These are phyloP conservation scores for Urtica urens DNA, from an alignment of 306 rosid species.

Conservation along the genomic window DNA sequence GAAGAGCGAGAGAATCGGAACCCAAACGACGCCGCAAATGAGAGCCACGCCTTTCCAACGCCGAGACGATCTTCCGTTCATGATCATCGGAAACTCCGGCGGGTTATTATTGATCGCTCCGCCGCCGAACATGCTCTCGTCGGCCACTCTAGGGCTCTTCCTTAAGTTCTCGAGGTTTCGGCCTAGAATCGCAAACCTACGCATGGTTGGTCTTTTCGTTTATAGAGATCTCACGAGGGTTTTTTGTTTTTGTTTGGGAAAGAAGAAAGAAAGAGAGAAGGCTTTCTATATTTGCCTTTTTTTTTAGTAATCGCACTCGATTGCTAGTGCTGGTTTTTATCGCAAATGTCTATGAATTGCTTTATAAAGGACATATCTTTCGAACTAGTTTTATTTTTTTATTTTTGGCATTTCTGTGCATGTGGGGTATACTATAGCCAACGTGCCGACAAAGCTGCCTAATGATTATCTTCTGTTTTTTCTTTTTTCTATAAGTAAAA, in stretches of 20 bases:
- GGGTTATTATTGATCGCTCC: slow-evolving; percentile 29
- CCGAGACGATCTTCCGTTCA: slow-evolving; percentile 18
- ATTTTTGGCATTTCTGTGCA: background rate
- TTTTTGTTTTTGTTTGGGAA: background rate
- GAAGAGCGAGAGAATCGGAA: slow-evolving; percentile 42
- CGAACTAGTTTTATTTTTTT: background rate
- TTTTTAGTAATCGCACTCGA: slow-evolving; percentile 37
- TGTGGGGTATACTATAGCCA: slow-evolving; percentile 34
- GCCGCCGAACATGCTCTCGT: slow-evolving; percentile 55
- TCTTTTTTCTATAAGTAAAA: no score
- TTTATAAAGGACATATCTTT: slow-evolving; percentile 33
- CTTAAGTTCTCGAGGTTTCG: slow-evolving; percentile 41
- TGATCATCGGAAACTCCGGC: slow-evolving; percentile 23
- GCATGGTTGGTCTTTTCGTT: slow-evolving; percentile 24
- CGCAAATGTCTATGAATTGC: slow-evolving; percentile 39
- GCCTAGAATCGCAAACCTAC: slow-evolving; percentile 26
- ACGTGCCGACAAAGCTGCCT: slow-evolving; percentile 49
- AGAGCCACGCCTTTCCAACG: slow-evolving; percentile 44
- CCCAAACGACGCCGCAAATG: slow-evolving; percentile 39
- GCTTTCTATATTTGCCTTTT: slow-evolving; percentile 11
- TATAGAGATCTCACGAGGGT: background rate
- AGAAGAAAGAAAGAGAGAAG: background rate
- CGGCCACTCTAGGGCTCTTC: slow-evolving; percentile 78
- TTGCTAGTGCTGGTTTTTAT: slow-evolving; percentile 57
- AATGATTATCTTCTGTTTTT: no score